Base-by-base conservation (phyloP, 129 eudicot species). In the Pseudognaphalium luteoalbum region DNA sequence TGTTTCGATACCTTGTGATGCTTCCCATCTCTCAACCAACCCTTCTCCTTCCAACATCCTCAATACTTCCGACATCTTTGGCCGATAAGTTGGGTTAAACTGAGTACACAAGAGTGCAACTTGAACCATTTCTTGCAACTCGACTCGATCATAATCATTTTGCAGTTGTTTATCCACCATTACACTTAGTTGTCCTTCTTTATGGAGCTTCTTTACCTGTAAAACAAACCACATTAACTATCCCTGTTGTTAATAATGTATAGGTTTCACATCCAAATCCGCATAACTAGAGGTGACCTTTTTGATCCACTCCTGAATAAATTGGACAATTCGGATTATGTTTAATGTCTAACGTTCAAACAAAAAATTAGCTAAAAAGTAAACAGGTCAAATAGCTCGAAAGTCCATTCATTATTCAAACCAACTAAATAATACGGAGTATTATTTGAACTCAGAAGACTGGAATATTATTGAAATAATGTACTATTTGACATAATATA, bases 31-130 rank as follows among this genome's bases (percentile, higher is more conserved):
- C 35, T 93, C 98, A 3, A 86, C 97, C 44, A 93, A 81, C 42
- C 97, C 98, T 75, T 91, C 98, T 11, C 97, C 98, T 84, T 87
- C 97, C 82, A 94, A 81, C 97, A 93, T 88, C 51, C 97, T 75
- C 68, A 93, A 72, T 4, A 90, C 96, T 71, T 93, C 97, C 4
- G 97, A 93, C 98, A 93, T 93, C 74, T 90, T 93, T 34, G 98
- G 98, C 7, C 97, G 88, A 66, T 86, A 80, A 35, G 70, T 72
- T 6, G 98, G 98, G 70, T 81, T 93, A 61, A 93, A 88, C 25
- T 90, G 91, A 1, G 98, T 93, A 74, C 96, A 93, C 56, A 93
- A 81, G 14, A 90, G 98, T 0, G 98, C 92, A 54, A 93, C 96
- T 75, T 88, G 89, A 65, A 88, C 97, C 90, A 90, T 93, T 82